Conservation (phyloP, 2,329 filamentous ascomycete genomes). For the Cordyceps fumosorosea region DNA sequence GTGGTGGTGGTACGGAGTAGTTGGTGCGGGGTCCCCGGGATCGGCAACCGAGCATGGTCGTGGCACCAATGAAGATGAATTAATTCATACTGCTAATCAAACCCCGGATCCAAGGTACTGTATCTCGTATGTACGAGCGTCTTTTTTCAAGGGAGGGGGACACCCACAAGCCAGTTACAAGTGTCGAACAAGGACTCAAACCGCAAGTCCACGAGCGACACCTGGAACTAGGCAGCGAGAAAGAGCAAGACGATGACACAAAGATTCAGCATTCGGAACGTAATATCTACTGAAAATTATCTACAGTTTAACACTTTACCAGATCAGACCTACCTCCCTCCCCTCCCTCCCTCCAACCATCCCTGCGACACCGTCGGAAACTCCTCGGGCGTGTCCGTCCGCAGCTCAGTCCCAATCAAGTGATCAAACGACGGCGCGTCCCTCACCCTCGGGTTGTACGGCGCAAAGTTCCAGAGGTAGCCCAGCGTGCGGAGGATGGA, state of each 20-base stretch:
- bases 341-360: too few relatives aligned
- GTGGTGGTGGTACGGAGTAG: too few relatives aligned
- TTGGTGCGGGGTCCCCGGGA: not conserved
- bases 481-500: constrained; percentile 36
- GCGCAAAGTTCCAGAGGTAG: constrained; percentile 35
- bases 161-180: too few relatives aligned
- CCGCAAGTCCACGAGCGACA: too few relatives aligned
- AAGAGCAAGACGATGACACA: too few relatives aligned
- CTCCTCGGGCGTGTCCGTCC: constrained; percentile 1
- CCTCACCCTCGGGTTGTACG: constrained; percentile 30
- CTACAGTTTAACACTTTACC: not conserved
- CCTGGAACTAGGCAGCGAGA: too few relatives aligned
- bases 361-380: constrained; percentile 3
- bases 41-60: not conserved
- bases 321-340: too few relatives aligned
- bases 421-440: constrained; percentile 31
- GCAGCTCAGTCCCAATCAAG: constrained; percentile 6
- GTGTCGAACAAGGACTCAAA: too few relatives aligned
- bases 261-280: not conserved
- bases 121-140: too few relatives aligned
- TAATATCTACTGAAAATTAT: not conserved
- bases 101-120: too few relatives aligned
- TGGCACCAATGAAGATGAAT: not conserved
- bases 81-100: too few relatives aligned
- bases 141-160: too few relatives aligned